Evolutionary conservation across 2,329 filamentous ascomycete genomes (phyloP).

Genomic region (Chaetothyriales sp.): DNA sequence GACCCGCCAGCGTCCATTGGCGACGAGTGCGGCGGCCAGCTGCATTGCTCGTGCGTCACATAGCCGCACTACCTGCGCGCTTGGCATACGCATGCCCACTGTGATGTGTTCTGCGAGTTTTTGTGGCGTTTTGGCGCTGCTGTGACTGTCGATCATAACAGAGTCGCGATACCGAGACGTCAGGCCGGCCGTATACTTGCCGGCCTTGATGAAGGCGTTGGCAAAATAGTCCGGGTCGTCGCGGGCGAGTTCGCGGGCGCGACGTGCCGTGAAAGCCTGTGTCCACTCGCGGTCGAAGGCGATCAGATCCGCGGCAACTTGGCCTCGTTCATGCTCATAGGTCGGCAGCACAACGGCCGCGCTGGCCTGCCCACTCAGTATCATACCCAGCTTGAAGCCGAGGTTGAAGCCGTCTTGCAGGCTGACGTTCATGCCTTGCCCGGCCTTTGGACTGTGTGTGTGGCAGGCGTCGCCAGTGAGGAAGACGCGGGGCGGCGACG

Average conservation of each 20-base stretch:
- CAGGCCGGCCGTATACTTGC: conserved; percentile 45
- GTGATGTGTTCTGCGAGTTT: conserved; percentile 24
- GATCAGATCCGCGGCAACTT: conserved; percentile 43
- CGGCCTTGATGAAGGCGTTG: conserved; percentile 42
- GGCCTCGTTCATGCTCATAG: conserved; percentile 39
- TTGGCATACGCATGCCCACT: conserved; percentile 37
- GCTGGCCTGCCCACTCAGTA: conserved; percentile 31
- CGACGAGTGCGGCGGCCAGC: conserved; percentile 33
- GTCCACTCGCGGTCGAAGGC: conserved; percentile 44
- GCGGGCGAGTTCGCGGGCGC: conserved; percentile 15
- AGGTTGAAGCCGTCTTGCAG: conserved; percentile 48
- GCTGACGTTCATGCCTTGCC: conserved; percentile 41
- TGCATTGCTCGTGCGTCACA: conserved; percentile 45
- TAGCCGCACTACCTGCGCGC: conserved; percentile 43
- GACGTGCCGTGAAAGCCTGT: conserved; percentile 33
- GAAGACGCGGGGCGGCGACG: conserved; percentile 40
- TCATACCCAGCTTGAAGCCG: conserved; percentile 43
- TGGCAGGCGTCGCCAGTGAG: conserved; percentile 53
- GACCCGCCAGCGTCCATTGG: conserved; percentile 38
- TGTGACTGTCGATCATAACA: conserved; percentile 26
- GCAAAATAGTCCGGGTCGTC: conserved; percentile 37
- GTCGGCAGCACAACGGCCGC: conserved; percentile 33
- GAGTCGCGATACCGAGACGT: conserved; percentile 41
- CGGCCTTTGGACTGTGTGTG: conserved; percentile 57
- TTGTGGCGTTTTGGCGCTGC: conserved; percentile 6